Evolutionary conservation across 2,329 filamentous ascomycete genomes (phyloP).

Genomic region (Proliferodiscus dingleyae): DNA sequence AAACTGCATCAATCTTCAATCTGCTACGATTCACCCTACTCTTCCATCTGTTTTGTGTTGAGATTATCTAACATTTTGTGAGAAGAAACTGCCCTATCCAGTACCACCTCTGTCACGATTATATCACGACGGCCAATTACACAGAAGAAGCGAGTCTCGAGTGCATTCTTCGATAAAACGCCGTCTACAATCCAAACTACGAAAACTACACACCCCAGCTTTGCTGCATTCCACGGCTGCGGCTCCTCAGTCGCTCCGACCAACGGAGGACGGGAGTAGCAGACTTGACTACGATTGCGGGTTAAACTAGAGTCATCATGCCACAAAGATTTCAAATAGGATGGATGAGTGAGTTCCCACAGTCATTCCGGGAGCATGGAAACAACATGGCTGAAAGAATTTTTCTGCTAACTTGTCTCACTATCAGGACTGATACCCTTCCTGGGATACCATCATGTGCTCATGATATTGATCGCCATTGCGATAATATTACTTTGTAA

Average conservation of each 20-base stretch:
- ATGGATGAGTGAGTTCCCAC: conserved; percentile 28
- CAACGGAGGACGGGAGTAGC: conserved; percentile 31
- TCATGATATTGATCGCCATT: conserved; percentile 95
- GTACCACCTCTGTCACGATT: neutral
- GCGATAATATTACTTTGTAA: conserved; percentile 92
- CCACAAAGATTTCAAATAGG: conserved; percentile 29
- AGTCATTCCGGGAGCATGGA: no score
- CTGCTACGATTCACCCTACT: conserved; percentile 3
- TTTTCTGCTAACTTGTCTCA: conserved; percentile 8
- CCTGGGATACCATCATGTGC: conserved; percentile 73
- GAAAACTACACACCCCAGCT: conserved; percentile 16
- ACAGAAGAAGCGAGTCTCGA: neutral
- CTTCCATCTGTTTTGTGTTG: neutral
- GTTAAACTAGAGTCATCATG: conserved; percentile 20
- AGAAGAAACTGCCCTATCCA: neutral
- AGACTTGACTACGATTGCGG: conserved; percentile 18
- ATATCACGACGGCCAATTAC: conserved; percentile 1
- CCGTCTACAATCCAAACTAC: conserved; percentile 16
- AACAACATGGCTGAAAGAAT: neutral
- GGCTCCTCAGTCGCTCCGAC: conserved; percentile 30
- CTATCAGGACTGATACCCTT: conserved; percentile 59
- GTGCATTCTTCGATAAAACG: conserved; percentile 12
- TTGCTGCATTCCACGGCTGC: conserved; percentile 30
- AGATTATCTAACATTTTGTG: conserved; percentile 2
- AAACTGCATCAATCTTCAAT: conserved; percentile 3